These are phyloP conservation scores for Tylopilus sp. DNA, from an alignment of 768 basidiomycete species.

Conservation along the genomic window DNA sequence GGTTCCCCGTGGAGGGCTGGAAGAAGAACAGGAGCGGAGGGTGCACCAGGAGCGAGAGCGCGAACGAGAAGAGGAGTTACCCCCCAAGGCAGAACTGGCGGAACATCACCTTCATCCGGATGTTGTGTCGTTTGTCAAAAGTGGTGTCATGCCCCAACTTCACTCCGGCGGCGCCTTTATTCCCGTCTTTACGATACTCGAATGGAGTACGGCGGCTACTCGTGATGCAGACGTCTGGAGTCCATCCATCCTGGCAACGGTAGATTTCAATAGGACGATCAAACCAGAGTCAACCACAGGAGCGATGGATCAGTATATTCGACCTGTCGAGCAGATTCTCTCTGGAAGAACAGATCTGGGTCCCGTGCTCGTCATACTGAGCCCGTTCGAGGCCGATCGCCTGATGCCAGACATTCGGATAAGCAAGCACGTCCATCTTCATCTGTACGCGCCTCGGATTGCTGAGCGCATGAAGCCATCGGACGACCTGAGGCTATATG, in stretches of 20 bases:
- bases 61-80: neutral
- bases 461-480: slow-evolving; percentile 32
- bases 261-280: neutral
- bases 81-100: neutral
- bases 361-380: slow-evolving; percentile 22
- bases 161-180: too few species aligned
- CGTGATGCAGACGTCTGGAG: slow-evolving; percentile 9
- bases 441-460: slow-evolving; percentile 38
- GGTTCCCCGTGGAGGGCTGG: neutral
- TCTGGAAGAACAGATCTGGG: neutral
- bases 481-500: slow-evolving; percentile 27
- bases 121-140: too few species aligned
- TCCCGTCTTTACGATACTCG: slow-evolving; percentile 2
- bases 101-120: neutral
- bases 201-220: neutral
- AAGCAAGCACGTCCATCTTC: slow-evolving; percentile 35
- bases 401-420: slow-evolving; percentile 35
- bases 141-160: too few species aligned
- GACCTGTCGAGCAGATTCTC: slow-evolving; percentile 23
- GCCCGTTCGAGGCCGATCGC: slow-evolving; percentile 27
- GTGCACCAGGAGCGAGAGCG: too few species aligned
- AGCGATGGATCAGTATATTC: neutral
- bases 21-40: neutral
- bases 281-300: neutral
- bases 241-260: too few species aligned